Base-by-base conservation (phyloP, 495 filamentous ascomycete genomes). In the Hyaloscypha bicolor region DNA sequence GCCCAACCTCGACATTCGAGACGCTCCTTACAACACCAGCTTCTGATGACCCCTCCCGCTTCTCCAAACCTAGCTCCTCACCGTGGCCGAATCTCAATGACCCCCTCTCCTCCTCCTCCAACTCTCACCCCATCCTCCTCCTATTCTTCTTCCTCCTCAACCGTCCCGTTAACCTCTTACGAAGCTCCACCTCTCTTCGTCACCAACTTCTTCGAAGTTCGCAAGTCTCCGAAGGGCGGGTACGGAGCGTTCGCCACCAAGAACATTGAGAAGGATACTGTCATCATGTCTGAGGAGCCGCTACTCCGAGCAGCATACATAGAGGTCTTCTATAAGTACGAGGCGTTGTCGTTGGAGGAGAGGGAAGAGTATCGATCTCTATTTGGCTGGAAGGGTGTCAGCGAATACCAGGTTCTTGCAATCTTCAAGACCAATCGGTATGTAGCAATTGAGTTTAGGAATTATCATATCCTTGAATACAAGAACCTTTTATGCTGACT, bases 381-480 rank as follows among this genome's bases (percentile, higher is more conserved):
- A 9, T 48, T 61, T 57, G 60, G 21, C 4, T 69, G 37, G 22
- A 31, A 29, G 2, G 66, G 35, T 1, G 8, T 64, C 0, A 51
- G 42, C 9, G 35, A 32, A 31, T 16, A 56, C 21, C 55, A 63
- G 31, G 51, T 65, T 14, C 14, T 65, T 5, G 65, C 66, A 4
- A 71, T 67, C 14, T 73, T 65, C 61, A 65, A 60, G 25, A 71
- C 68, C 25, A 73, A 73, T 48, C 35, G 71, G 71, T 71, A 65
- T 30, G 68, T 45, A 37, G 4, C 42, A 4, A 48, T 19, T 4
- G 16, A 16, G 16, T 48, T 19, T 37, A 37, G 35, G 35, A 6
- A 1, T 48, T 14, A 3, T 19, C 0, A 48, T 19, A 19, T 48
- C 11, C 3, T 48, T 11, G 11, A 16, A 19, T 9, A n/a, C 9